Evolutionary conservation across 768 basidiomycete genomes (phyloP), one percentile per base, ranked within the genome.

Genomic region (Stropharia rugosoannulata): DNA sequence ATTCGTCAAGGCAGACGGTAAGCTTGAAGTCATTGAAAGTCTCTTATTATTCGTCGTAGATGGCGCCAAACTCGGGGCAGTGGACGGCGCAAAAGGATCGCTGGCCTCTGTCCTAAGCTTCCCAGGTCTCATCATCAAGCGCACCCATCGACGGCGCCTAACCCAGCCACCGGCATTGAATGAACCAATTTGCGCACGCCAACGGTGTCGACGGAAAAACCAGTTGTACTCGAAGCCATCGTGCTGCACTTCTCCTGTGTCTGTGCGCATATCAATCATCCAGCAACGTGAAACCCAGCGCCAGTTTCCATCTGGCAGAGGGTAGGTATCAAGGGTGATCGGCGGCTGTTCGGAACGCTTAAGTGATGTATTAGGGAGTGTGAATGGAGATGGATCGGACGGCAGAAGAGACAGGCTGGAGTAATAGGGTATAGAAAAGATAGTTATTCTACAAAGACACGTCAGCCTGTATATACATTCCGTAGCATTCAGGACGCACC

Each of bases 221-320:
- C 87, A 90, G 66, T 91, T 93, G 71, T 93, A 93, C 69, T 93
- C 89, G 62, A 91, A 93, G 49, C 90, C 90, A 61, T 92, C 90
- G 60, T 87, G 80, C 61, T 91, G 88, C 2, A 91, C 86, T 62
- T 87, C 81, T 49, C 89, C 81, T 19, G 74, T 73, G 61, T 89
- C 84, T 27, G 84, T 81, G 40, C 87, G 87, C 90, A 93, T 93
- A 73, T 93, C 91, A 55, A 93, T 83, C 88, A 93, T 89, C 90
- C 90, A 93, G 6, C 80, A 70, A 41, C 81, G 81, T 40, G 88
- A 90, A 1, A 91, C 83, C 90, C 90, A 93, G 49, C 73, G 79
- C 91, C 91, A 93, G 18, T 78, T 80, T 19, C 89, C 90, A 60
- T 92, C 88, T 2, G 90, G 90, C 22, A 93, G 78, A 8, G 87